Conservation (phyloP, 768 basidiomycete species). For the Tephrocybe sp. region DNA sequence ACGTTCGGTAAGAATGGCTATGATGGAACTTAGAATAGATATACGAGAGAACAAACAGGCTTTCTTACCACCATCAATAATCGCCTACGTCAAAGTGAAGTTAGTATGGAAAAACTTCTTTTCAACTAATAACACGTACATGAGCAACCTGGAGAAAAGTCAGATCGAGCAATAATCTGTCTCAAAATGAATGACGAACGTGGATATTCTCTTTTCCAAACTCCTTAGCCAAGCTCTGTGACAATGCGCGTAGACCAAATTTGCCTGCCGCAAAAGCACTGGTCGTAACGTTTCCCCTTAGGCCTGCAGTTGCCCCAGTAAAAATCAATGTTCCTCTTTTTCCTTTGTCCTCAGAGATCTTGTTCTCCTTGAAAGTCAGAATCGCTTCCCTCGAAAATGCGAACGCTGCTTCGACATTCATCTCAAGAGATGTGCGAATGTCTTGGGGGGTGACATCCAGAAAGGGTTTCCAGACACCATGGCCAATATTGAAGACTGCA, state of each 20-base stretch:
- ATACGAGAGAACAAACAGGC: background rate
- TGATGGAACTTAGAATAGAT: background rate
- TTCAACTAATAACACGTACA: conserved; percentile 34
- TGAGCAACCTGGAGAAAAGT: conserved; percentile 52
- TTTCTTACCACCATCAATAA: conserved; percentile 62
- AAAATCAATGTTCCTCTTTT: conserved; percentile 66
- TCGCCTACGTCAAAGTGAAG: conserved; percentile 35
- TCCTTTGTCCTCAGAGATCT: conserved; percentile 43
- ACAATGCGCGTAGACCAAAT: conserved; percentile 57
- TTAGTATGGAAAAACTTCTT: background rate
- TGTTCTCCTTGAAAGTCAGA: conserved; percentile 56
- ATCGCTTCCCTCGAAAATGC: conserved; percentile 63
- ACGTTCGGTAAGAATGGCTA: conserved; percentile 36
- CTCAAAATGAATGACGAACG: conserved; percentile 29
- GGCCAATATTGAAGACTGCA: conserved; percentile 62
- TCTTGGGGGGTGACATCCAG: conserved; percentile 60
- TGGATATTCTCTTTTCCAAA: conserved; percentile 75
- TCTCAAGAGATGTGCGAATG: conserved; percentile 44
- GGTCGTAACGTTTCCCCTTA: conserved; percentile 59
- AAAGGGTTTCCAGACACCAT: conserved; percentile 64
- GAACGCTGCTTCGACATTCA: conserved; percentile 57
- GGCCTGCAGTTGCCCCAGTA: conserved; percentile 69
- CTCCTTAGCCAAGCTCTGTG: conserved; percentile 73
- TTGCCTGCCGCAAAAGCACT: conserved; percentile 66
- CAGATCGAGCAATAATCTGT: background rate